Percentiles rank a stretch among this genome's conserved stretches.
Conservation (phyloP, 371 early-diverging fungal species). For the Mucor mucedo region DNA sequence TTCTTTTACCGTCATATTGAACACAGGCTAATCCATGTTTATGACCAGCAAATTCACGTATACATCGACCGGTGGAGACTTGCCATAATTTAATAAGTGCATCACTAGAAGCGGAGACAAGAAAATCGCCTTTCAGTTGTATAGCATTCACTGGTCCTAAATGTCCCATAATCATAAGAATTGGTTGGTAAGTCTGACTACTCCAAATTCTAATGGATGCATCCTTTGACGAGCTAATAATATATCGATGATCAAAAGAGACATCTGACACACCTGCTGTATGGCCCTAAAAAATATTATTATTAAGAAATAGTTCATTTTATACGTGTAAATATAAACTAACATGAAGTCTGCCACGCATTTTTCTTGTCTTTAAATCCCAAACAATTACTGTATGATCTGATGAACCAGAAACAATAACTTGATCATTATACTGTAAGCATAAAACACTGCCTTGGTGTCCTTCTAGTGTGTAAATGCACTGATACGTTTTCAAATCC, state of each 20-base stretch:
- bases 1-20: conserved; percentile 87
- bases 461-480: conserved; percentile 75
- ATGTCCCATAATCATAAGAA: conserved; percentile 79
- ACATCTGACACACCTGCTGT: conserved; percentile 80
- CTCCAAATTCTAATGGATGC: conserved; percentile 88
- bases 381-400: conserved; percentile 91
- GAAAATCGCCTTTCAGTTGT: conserved; percentile 65
- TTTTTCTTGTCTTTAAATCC: conserved; percentile 65
- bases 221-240: conserved; percentile 95
- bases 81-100: conserved; percentile 89
- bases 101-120: conserved; percentile 91
- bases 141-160: conserved; percentile 89
- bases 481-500: conserved; percentile 71
- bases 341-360: conserved; percentile 33
- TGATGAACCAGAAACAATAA: conserved; percentile 91
- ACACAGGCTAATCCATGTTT: conserved; percentile 91
- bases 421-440: conserved; percentile 79
- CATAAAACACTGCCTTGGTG: conserved; percentile 92
- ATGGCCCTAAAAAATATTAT: conserved; percentile 59
- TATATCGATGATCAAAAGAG: conserved; percentile 71
- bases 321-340: neutral
- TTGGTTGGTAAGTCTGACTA: conserved; percentile 53
- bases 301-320: too few relatives aligned
- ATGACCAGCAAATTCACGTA: conserved; percentile 78
- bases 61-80: conserved; percentile 64